Conservation (phyloP, 257 asterid species). For the Solanum stenotomum region DNA sequence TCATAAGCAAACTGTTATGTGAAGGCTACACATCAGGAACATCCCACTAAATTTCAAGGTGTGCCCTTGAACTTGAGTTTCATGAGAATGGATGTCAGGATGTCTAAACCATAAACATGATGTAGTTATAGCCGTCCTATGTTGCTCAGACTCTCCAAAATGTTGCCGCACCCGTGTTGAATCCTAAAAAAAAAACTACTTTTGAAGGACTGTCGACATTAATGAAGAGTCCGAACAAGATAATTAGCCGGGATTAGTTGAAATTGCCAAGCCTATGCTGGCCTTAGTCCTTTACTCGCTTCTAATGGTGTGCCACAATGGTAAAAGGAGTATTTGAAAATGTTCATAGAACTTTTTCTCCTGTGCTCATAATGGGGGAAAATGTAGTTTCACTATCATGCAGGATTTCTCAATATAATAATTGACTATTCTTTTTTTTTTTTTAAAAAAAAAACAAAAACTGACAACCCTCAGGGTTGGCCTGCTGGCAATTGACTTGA, state of each 20-base stretch:
- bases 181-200: background rate
- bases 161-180: background rate
- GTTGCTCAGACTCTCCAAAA: background rate
- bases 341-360: background rate
- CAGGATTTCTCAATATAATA: background rate
- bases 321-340: background rate
- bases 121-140: background rate
- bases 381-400: background rate
- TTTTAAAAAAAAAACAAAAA: background rate
- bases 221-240: background rate
- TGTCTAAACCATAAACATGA: background rate
- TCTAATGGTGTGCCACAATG: background rate
- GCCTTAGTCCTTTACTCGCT: background rate
- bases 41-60: background rate
- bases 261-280: background rate
- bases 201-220: background rate
- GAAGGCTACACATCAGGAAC: background rate
- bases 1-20: background rate
- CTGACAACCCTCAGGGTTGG: too few species aligned
- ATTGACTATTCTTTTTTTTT: background rate
- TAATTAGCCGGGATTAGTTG: background rate
- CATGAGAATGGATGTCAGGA: background rate
- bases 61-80: background rate
- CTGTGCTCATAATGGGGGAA: background rate
- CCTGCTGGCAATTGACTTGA: too few species aligned